Conservation (phyloP, 305 asterid genomes). For the Euphrasia arctica region DNA sequence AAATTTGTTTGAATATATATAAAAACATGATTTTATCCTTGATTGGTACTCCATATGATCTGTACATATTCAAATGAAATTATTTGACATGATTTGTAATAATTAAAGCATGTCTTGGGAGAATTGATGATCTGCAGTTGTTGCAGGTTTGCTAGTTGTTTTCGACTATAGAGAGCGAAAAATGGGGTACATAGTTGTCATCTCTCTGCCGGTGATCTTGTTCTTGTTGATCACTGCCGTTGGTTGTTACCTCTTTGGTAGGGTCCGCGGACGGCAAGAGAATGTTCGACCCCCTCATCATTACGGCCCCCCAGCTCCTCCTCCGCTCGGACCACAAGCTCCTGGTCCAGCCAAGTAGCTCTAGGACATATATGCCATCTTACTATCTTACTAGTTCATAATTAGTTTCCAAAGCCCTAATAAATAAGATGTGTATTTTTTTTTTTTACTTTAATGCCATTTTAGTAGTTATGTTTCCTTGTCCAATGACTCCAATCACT, state of each 20-base stretch:
- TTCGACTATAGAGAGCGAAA: not conserved
- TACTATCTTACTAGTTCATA: too few relatives aligned
- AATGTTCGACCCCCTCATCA: slow-evolving; percentile 24
- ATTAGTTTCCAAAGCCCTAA: not conserved
- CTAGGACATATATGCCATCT: not conserved
- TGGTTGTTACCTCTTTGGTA: slow-evolving; percentile 46
- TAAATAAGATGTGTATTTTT: not conserved
- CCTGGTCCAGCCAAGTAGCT: slow-evolving; percentile 11
- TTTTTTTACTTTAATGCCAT: too few relatives aligned
- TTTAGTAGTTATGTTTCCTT: too few relatives aligned
- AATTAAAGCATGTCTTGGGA: too few relatives aligned
- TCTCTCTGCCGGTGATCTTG: slow-evolving; percentile 43
- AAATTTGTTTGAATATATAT: too few relatives aligned
- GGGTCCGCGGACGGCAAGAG: slow-evolving; percentile 30
- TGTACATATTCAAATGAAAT: too few relatives aligned
- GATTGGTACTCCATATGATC: too few relatives aligned
- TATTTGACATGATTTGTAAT: too few relatives aligned
- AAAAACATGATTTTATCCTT: too few relatives aligned
- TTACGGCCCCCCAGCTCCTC: slow-evolving; percentile 41
- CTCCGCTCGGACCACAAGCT: slow-evolving; percentile 24
- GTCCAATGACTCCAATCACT: too few relatives aligned
- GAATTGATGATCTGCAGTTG: not conserved
- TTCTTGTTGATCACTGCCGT: slow-evolving; percentile 37
- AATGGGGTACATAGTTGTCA: slow-evolving; percentile 36
- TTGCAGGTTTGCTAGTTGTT: not conserved